Percentiles rank a stretch among this genome's conserved stretches.
Evolutionary conservation across 1,284 basidiomycete genomes (phyloP).

Genomic region (Bondarzewia mesenterica): DNA sequence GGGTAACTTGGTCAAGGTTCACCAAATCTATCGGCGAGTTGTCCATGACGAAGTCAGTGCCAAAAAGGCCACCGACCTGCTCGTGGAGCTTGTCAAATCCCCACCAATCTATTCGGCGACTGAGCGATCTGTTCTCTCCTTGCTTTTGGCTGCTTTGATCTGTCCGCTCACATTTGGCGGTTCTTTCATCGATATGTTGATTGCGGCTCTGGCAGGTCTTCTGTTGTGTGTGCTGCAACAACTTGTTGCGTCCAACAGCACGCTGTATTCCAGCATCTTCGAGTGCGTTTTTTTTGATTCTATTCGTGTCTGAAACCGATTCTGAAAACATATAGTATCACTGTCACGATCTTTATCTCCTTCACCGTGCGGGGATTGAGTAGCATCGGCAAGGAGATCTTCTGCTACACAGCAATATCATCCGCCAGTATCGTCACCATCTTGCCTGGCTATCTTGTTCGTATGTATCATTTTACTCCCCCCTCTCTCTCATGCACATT

Average conservation of each 20-base stretch:
- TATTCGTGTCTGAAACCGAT: not conserved
- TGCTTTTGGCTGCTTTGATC: constrained; percentile 65
- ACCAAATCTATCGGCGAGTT: constrained; percentile 69
- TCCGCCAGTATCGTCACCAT: constrained; percentile 78
- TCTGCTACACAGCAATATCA: constrained; percentile 85
- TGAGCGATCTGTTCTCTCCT: constrained; percentile 59
- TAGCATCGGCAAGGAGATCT: constrained; percentile 63
- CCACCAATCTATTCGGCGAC: constrained; percentile 52
- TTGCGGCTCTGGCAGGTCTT: constrained; percentile 62
- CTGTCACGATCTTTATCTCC: constrained; percentile 73
- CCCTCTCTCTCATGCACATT: constrained; percentile 10
- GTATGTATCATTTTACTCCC: constrained; percentile 34
- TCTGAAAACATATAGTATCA: constrained; percentile 47
- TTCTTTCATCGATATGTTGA: constrained; percentile 76
- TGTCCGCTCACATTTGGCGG: constrained; percentile 82
- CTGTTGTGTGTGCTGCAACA: constrained; percentile 65
- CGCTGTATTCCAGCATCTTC: constrained; percentile 81
- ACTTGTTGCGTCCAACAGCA: constrained; percentile 61
- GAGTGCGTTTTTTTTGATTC: constrained; percentile 49
- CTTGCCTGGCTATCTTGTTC: constrained; percentile 75
- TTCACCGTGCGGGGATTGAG: constrained; percentile 75
- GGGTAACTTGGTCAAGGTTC: constrained; percentile 70
- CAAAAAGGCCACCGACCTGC: constrained; percentile 47
- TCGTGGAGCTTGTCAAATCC: constrained; percentile 41
- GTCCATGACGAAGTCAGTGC: constrained; percentile 83